phyloP scores from a whole-genome alignment of 2,329 filamentous ascomycete species.

The Colletotrichum scovillei region DNA sequence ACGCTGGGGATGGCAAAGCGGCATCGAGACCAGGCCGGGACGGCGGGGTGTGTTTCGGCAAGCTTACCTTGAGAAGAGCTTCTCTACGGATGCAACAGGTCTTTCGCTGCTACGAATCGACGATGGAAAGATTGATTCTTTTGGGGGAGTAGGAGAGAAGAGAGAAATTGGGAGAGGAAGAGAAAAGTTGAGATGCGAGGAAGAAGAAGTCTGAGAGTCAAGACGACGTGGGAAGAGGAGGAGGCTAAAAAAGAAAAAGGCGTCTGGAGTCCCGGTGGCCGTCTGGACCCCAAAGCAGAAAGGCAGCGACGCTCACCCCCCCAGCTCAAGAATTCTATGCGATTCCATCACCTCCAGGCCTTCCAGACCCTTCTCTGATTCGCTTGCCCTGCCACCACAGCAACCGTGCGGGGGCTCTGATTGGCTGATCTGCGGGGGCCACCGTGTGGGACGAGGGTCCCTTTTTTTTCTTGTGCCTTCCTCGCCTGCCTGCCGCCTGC shows the following conservation, averaged over 20 bases:
- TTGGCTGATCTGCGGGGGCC: slow-evolving; percentile 28
- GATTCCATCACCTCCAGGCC: slow-evolving; percentile 53
- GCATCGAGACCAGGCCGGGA: slow-evolving; percentile 17
- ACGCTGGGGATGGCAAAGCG: not conserved
- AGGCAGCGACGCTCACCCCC: slow-evolving; percentile 37
- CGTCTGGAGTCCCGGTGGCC: slow-evolving; percentile 7
- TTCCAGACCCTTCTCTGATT: slow-evolving; percentile 40
- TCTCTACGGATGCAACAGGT: slow-evolving; percentile 36
- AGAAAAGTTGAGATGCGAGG: slow-evolving; percentile 26
- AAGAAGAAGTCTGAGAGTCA: slow-evolving; percentile 33
- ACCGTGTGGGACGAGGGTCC: slow-evolving; percentile 9
- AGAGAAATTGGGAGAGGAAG: slow-evolving; percentile 12
- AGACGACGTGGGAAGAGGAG: slow-evolving; percentile 36
- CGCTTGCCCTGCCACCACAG: slow-evolving; percentile 39
- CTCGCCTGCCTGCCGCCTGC: not conserved
- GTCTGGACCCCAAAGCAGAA: slow-evolving; percentile 4
- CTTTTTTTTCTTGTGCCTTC: slow-evolving; percentile 12
- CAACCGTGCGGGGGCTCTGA: slow-evolving; percentile 37
- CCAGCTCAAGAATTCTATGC: slow-evolving; percentile 55
- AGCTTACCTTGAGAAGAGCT: slow-evolving; percentile 37
- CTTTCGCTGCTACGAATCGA: slow-evolving; percentile 41
- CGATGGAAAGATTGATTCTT: slow-evolving; percentile 36
- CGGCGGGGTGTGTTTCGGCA: not conserved
- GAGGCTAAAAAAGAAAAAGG: slow-evolving; percentile 52
- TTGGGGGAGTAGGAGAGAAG: slow-evolving; percentile 37